Evolutionary conservation across 2,329 filamentous ascomycete species (phyloP), one percentile per base, ranked within the genome.

Genomic region (Fusarium siculi): DNA sequence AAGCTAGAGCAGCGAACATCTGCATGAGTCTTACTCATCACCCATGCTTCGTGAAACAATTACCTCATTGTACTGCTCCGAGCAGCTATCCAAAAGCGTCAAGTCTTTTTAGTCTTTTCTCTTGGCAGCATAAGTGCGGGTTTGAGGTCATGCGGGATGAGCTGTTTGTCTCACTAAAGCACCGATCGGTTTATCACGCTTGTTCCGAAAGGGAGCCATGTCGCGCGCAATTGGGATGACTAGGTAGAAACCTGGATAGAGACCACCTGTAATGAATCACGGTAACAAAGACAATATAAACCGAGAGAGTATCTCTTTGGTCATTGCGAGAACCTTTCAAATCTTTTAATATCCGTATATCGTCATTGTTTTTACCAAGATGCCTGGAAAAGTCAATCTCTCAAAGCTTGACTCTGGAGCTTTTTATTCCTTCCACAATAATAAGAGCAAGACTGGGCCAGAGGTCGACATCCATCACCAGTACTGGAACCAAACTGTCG

Each of bases 401-500:
- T 34, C 15, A 15, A 23, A 14, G 12, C 23, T 14, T 7, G n/a
- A 9, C 16, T 37, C 21, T 11, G 7, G 10, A 8, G 14, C 43
- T 15, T 19, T 11, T 9, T 42, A 53, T 21, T 19, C 61, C 18
- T 19, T 44, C 18, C 34, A 43, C 14, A n/a, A 49, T 10, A 42
- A 19, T 21, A 63, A 43, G 14, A 16, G 37, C 12, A 69, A 43
- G 16, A 18, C 18, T 30, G 21, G 19, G 5, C 4, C 44, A 4
- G 11, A n/a, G 7, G n/a, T 40, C 25, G 19, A 40, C 32, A 15
- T 36, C 25, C 53, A 69, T 23, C 44, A 44, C 7, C 47, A 39
- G 11, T 55, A 69, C 21, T 70, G 58, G 67, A 32, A 59, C 23
- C 43, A 47, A 7, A 64, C 53, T 36, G 32, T 59, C 11, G 58